A percentile compares a stretch with the other conserved stretches of the same genome.
These are phyloP conservation scores for Asterophora parasitica DNA, from an alignment of 768 basidiomycete species.

Conservation along the genomic window DNA sequence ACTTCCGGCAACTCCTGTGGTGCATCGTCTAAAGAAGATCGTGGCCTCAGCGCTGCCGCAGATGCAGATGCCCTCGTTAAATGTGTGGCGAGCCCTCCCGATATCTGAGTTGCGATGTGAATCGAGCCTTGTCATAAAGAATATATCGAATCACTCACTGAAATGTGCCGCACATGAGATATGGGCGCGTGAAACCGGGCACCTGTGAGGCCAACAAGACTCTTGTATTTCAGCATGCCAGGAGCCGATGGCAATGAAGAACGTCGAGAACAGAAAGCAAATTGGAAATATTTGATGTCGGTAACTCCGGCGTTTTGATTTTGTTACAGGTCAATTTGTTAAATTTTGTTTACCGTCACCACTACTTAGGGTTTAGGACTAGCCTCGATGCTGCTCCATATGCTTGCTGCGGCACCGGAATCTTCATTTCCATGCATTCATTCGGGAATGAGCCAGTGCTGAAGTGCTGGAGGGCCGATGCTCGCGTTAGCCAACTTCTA, in stretches of 20 bases:
- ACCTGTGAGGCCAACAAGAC: background rate
- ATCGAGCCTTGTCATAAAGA: background rate
- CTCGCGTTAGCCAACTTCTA: too few species aligned
- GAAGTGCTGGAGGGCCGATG: too few species aligned
- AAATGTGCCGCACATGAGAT: background rate
- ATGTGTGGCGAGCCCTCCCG: conserved; percentile 9
- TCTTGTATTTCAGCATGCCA: background rate
- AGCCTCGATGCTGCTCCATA: too few species aligned
- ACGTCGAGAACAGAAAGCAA: too few species aligned
- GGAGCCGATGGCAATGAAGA: background rate
- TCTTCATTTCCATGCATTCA: too few species aligned
- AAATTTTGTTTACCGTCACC: too few species aligned
- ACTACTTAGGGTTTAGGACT: too few species aligned
- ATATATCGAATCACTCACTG: background rate
- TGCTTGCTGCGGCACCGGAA: too few species aligned
- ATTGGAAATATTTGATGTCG: too few species aligned
- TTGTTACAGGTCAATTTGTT: too few species aligned
- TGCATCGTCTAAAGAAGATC: conserved; percentile 12
- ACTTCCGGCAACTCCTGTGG: conserved; percentile 22
- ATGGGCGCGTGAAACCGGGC: background rate
- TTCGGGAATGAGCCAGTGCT: too few species aligned
- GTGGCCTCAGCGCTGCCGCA: conserved; percentile 17
- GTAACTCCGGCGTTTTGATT: too few species aligned
- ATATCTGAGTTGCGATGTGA: background rate
- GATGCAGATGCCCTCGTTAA: conserved; percentile 18